A percentile compares a stretch with the other conserved stretches of the same genome.
Conservation (phyloP, 768 basidiomycete genomes). For the Russula foetens region DNA sequence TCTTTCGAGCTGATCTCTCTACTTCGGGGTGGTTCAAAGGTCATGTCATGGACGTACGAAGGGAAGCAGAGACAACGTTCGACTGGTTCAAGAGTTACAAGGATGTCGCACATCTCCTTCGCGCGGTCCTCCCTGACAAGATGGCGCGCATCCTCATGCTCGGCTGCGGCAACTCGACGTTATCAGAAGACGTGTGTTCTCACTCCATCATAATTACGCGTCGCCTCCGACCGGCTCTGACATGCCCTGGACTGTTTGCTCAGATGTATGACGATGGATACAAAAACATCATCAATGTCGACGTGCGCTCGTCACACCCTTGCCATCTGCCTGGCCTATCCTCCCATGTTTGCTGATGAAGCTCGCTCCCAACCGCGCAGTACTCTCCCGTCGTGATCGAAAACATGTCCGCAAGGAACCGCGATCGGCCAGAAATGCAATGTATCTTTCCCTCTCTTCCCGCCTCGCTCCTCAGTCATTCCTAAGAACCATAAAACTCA, state of each 20-base stretch:
- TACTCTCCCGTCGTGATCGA: constrained; percentile 71
- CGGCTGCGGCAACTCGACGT: constrained; percentile 75
- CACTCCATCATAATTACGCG: background rate
- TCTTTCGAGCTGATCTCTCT: no score
- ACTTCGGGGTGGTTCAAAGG: background rate
- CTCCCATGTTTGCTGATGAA: no score
- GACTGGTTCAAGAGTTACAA: constrained; percentile 86
- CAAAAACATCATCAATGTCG: constrained; percentile 68
- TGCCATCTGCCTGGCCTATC: no score
- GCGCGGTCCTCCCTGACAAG: constrained; percentile 55
- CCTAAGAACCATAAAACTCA: background rate
- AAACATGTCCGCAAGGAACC: constrained; percentile 57
- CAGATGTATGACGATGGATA: constrained; percentile 89
- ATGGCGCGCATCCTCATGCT: constrained; percentile 63
- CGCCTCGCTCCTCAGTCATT: background rate
- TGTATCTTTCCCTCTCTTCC: constrained; percentile 37
- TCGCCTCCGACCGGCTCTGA: no score
- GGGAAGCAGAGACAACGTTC: constrained; percentile 51
- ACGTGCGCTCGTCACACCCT: constrained; percentile 51
- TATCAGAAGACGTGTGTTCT: constrained; percentile 59
- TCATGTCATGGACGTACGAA: constrained; percentile 24
- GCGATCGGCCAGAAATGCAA: constrained; percentile 55
- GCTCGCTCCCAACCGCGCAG: constrained; percentile 32
- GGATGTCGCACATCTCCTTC: constrained; percentile 57
- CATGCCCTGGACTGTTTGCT: no score